Evolutionary conservation across 116 monocot genomes (phyloP), one percentile per base, ranked within the genome.

Genomic region (Trichopus zeylanicus): DNA sequence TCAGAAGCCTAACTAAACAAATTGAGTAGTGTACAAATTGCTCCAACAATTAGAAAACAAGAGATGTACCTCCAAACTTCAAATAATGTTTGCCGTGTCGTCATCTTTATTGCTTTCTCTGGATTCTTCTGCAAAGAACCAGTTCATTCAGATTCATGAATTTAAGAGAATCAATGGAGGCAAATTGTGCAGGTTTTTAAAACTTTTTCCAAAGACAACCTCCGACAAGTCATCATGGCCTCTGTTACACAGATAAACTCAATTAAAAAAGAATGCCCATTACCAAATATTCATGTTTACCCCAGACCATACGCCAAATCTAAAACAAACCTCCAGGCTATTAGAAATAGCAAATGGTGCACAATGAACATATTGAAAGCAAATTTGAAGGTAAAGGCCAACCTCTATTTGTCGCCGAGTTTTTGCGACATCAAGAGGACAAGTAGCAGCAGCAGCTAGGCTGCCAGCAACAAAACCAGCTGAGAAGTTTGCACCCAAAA

Each of bases 331-430:
- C n/a, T n/a, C n/a, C n/a, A n/a, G n/a, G n/a, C n/a, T n/a, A n/a
- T n/a, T n/a, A n/a, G n/a, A 42, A 42, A 42, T 42, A 42, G n/a
- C 18, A 42, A 42, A 9, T n/a, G 8, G n/a, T 3, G n/a, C 3
- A n/a, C 42, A 42, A 42, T 42, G n/a, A 4, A 10, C 13, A n/a
- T 12, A 42, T 16, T 42, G 42, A 1, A 42, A n/a, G n/a, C n/a
- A 16, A 42, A n/a, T n/a, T n/a, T 16, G n/a, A 13, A 42, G 42
- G 42, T 3, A 42, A 54, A 32, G 46, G 57, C 53, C 6, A 22
- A 92, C 92, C 87, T 91, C 80, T 25, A 91, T 91, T 59, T 91
- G 91, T 65, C 91, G 76, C 48, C 86, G 60, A n/a, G 91, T 86
- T 70, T 91, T 91, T 57, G 83, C 86, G 55, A 91, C 86, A 77